phyloP scores from a whole-genome alignment of 2,329 filamentous ascomycete species.

The Sporothrix sp. region DNA sequence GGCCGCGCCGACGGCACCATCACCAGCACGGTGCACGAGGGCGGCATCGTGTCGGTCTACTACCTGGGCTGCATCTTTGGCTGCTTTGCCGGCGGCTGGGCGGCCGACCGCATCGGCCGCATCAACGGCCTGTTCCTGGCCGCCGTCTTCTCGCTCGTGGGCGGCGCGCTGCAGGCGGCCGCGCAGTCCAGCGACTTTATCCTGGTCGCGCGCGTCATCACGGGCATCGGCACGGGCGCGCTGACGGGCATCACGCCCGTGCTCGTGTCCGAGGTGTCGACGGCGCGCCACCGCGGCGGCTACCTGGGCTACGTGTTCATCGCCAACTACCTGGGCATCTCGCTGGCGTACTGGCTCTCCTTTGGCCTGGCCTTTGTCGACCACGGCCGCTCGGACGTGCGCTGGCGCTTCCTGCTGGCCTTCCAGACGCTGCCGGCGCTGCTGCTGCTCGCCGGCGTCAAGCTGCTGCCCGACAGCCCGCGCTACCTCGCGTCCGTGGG shows the following conservation, averaged over 20 bases:
- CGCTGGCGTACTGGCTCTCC: slow-evolving; percentile 31
- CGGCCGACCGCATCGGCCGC: slow-evolving; percentile 44
- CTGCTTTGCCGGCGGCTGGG: slow-evolving; percentile 24
- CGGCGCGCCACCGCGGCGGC: slow-evolving; percentile 36
- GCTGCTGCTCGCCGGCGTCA: slow-evolving; percentile 29
- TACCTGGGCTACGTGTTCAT: slow-evolving; percentile 41
- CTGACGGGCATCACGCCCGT: slow-evolving; percentile 41
- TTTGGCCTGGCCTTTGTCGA: slow-evolving; percentile 25
- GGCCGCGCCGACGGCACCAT: slow-evolving; percentile 36
- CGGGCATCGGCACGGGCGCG: slow-evolving; percentile 42
- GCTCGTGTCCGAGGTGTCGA: slow-evolving; percentile 38
- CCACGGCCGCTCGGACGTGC: slow-evolving; percentile 23
- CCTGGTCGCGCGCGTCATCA: slow-evolving; percentile 38
- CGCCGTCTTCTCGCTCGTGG: slow-evolving; percentile 37
- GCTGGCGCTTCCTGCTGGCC: slow-evolving; percentile 30
- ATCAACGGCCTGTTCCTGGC: slow-evolving; percentile 38
- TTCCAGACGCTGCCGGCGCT: slow-evolving; percentile 35
- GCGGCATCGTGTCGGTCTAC: slow-evolving; percentile 43
- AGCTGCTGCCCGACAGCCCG: slow-evolving; percentile 36
- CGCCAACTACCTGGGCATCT: slow-evolving; percentile 43
- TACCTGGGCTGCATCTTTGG: slow-evolving; percentile 33
- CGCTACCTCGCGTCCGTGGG: slow-evolving; percentile 23
- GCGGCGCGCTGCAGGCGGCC: slow-evolving; percentile 38
- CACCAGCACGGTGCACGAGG: slow-evolving; percentile 39
- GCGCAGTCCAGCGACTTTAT: slow-evolving; percentile 38